Conservation (phyloP, 768 basidiomycete genomes). For the Phanerochaete sordida region DNA sequence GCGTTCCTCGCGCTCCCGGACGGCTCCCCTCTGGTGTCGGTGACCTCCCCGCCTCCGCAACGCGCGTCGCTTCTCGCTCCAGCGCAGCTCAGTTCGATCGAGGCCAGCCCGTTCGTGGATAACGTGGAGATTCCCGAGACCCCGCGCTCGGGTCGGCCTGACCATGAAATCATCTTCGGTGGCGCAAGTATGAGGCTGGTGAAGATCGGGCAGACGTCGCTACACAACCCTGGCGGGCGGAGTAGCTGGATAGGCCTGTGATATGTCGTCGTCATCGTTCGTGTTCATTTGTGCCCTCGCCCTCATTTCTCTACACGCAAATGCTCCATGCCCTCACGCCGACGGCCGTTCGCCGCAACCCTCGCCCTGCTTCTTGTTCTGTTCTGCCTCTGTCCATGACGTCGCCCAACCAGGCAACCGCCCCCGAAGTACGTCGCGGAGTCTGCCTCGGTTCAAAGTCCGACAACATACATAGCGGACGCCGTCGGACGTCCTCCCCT, state of each 20-base stretch:
- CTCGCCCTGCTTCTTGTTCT: not conserved
- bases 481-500: not conserved
- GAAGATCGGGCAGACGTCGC: slow-evolving; percentile 91
- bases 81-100: slow-evolving; percentile 14
- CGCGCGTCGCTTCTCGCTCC: slow-evolving; percentile 5
- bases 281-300: not conserved
- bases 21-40: slow-evolving; percentile 29
- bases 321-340: not conserved
- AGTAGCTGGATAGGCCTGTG: slow-evolving; percentile 92
- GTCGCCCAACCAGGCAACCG: not conserved
- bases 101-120: slow-evolving; percentile 67
- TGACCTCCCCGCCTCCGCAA: slow-evolving; percentile 16
- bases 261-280: not conserved
- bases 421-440: not conserved
- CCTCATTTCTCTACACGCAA: not conserved
- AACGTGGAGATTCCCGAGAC: slow-evolving; percentile 43
- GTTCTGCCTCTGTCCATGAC: not conserved
- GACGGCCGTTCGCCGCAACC: not conserved
- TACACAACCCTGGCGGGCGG: slow-evolving; percentile 89
- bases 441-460: not conserved
- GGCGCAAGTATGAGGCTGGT: slow-evolving; percentile 42
- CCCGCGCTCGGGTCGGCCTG: not conserved
- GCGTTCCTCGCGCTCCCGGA: slow-evolving; percentile 73
- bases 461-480: not conserved
- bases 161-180: not conserved